phyloP scores from a whole-genome alignment of 2,329 filamentous ascomycete genomes.

The Trichoderma polysporum region DNA sequence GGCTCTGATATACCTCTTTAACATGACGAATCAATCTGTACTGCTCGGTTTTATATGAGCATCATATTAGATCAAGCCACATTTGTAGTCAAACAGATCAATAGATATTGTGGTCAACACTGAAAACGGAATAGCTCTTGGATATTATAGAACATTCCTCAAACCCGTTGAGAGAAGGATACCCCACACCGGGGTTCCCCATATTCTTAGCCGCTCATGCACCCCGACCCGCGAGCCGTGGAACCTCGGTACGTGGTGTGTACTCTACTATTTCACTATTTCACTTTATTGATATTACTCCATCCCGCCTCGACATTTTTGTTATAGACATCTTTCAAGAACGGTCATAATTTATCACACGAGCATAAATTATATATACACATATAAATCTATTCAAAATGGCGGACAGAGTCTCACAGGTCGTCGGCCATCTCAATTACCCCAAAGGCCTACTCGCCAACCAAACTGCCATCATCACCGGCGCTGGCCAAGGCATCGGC shows the following conservation, averaged over 20 bases:
- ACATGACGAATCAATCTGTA: not conserved
- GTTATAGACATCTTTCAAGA: not conserved
- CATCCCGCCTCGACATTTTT: not conserved
- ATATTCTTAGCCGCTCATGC: not conserved
- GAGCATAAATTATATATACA: not conserved
- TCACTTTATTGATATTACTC: too few relatives aligned
- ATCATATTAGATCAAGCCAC: not conserved
- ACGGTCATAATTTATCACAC: not conserved
- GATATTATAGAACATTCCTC: not conserved
- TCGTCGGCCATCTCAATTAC: slow-evolving; percentile 78
- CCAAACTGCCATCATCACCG: slow-evolving; percentile 85
- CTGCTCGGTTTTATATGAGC: not conserved
- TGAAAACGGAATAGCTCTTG: too few relatives aligned
- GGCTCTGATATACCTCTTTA: not conserved
- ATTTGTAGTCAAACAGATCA: not conserved
- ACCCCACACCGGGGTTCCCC: slow-evolving; percentile 28
- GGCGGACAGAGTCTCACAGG: slow-evolving; percentile 65
- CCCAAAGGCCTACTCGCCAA: slow-evolving; percentile 75
- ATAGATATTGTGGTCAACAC: not conserved
- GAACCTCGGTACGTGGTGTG: slow-evolving; percentile 29
- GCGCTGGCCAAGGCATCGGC: slow-evolving; percentile 82
- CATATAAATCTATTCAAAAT: slow-evolving; percentile 30
- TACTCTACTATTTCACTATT: too few relatives aligned
- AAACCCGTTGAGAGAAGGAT: not conserved
- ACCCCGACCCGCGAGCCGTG: slow-evolving; percentile 20